A percentile compares a stretch with the other conserved stretches of the same genome.
Evolutionary conservation across 2,329 filamentous ascomycete species (phyloP).

Genomic region (Apiospora hydei): DNA sequence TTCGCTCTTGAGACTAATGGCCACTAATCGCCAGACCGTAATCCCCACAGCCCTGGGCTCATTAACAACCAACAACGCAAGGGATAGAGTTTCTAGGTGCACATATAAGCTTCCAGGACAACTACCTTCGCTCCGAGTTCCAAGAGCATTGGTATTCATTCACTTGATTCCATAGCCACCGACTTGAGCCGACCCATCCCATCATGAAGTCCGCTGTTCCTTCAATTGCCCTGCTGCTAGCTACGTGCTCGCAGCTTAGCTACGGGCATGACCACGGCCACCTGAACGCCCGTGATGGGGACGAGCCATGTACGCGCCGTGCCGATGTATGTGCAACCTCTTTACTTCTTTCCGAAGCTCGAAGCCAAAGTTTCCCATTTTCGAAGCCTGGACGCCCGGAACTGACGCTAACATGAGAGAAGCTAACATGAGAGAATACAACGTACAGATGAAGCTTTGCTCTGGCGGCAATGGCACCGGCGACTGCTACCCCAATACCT

Average conservation of each 20-base stretch:
- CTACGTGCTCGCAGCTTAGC: not conserved
- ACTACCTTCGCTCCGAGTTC: not conserved
- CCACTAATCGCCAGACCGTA: not conserved
- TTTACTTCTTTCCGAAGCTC: no score
- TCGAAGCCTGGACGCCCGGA: no score
- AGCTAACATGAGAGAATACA: not conserved
- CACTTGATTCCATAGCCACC: not conserved
- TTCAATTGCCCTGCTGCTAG: not conserved
- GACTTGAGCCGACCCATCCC: not conserved
- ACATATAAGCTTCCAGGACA: not conserved
- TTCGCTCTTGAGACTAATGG: not conserved
- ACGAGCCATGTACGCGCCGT: not conserved
- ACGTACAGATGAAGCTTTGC: not conserved
- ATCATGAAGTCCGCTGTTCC: not conserved
- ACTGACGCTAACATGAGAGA: not conserved
- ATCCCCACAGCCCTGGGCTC: not conserved
- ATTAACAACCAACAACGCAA: not conserved
- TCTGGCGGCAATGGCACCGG: not conserved
- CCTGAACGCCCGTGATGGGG: not conserved
- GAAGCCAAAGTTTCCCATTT: no score
- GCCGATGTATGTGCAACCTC: not conserved
- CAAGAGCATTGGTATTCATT: not conserved
- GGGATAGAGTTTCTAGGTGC: not conserved
- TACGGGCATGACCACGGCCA: not conserved
- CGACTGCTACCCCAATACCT: not conserved